Evolutionary conservation across 1,284 basidiomycete genomes (phyloP).

Genomic region (Retiboletus flavoniger): DNA sequence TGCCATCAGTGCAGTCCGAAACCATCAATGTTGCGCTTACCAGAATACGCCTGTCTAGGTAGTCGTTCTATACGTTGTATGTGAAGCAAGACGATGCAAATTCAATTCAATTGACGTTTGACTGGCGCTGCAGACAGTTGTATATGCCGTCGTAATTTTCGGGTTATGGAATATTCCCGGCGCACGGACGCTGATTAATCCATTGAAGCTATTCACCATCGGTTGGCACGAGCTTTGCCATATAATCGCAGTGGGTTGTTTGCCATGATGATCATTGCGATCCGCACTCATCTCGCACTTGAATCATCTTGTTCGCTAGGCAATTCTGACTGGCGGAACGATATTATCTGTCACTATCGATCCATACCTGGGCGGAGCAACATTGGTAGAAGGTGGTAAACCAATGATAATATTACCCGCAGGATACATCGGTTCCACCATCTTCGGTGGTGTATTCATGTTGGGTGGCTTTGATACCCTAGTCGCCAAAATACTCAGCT

Average conservation of each 20-base stretch:
- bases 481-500: conserved; percentile 78
- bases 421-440: conserved; percentile 76
- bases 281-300: conserved; percentile 8
- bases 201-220: conserved; percentile 79
- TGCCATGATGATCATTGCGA: neutral
- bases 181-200: conserved; percentile 70
- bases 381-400: conserved; percentile 70
- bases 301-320: conserved; percentile 41
- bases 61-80: conserved; percentile 70
- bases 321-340: conserved; percentile 72
- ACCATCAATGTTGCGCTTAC: conserved; percentile 28
- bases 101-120: conserved; percentile 11
- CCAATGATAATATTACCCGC: conserved; percentile 68
- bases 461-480: conserved; percentile 78
- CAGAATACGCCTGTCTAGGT: conserved; percentile 40
- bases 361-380: conserved; percentile 76
- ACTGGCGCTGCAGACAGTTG: conserved; percentile 55
- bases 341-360: conserved; percentile 78
- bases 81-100: conserved; percentile 32
- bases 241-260: conserved; percentile 59
- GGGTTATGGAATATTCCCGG: conserved; percentile 80
- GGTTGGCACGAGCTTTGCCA: conserved; percentile 85
- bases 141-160: conserved; percentile 77
- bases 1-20: conserved; percentile 14
- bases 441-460: conserved; percentile 76